These are phyloP conservation scores for Babesia ovata DNA, from an alignment of 169 alveolate genomes.

Conservation along the genomic window DNA sequence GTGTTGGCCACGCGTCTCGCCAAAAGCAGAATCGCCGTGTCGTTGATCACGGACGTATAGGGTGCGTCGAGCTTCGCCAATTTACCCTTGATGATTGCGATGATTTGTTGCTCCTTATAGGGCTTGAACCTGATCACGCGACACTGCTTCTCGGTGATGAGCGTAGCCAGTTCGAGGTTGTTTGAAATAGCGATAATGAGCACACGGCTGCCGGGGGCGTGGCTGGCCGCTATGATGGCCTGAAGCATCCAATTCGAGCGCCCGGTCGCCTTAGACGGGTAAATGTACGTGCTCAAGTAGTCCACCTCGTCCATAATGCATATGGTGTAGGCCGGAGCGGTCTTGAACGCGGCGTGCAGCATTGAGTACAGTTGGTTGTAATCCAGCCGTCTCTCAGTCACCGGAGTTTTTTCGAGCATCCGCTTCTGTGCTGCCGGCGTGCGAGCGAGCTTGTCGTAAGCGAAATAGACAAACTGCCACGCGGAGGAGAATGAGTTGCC, in stretches of 20 bases:
- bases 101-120: slow-evolving; percentile 58
- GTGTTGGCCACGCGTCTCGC: slow-evolving; percentile 70
- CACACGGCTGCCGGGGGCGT: slow-evolving; percentile 46
- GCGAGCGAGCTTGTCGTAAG: background rate
- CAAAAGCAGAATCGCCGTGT: slow-evolving; percentile 51
- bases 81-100: slow-evolving; percentile 54
- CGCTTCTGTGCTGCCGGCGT: background rate
- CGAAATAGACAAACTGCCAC: background rate
- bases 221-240: slow-evolving; percentile 50
- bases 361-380: background rate
- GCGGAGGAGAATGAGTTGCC: slow-evolving; percentile 34
- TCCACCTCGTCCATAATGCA: slow-evolving; percentile 66
- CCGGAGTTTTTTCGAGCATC: background rate
- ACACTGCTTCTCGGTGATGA: slow-evolving; percentile 47
- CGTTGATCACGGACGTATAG: slow-evolving; percentile 38
- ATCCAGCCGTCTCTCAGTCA: background rate
- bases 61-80: slow-evolving; percentile 33
- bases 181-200: slow-evolving; percentile 56
- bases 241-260: slow-evolving; percentile 65
- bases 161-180: slow-evolving; percentile 60
- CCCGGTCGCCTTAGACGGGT: background rate
- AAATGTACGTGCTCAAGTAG: slow-evolving; percentile 29
- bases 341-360: background rate
- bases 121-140: slow-evolving; percentile 58
- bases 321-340: slow-evolving; percentile 20